These are phyloP conservation scores for Cladophialophora immunda DNA, from an alignment of 2,329 filamentous ascomycete genomes.

Conservation along the genomic window DNA sequence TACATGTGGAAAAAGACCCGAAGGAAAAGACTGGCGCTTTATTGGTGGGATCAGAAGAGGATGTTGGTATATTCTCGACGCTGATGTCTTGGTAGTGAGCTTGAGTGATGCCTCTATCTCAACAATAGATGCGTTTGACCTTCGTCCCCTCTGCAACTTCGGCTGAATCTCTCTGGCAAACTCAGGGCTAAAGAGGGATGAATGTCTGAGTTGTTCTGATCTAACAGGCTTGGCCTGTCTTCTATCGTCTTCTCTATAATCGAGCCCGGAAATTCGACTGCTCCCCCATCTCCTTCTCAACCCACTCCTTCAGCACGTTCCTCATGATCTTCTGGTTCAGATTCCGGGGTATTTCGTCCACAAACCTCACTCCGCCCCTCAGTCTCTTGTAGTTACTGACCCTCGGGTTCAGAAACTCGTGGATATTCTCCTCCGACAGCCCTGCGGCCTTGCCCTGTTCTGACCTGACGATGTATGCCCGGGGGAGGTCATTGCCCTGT, in stretches of 20 bases:
- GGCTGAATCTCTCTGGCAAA: too few relatives aligned
- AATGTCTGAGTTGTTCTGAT: too few relatives aligned
- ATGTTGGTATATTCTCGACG: too few relatives aligned
- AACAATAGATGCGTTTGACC: too few relatives aligned
- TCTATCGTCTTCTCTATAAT: slow-evolving; percentile 12
- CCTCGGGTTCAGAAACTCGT: slow-evolving; percentile 34
- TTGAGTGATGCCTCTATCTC: too few relatives aligned
- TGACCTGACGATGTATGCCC: slow-evolving; percentile 56
- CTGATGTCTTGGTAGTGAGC: too few relatives aligned
- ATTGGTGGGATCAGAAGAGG: too few relatives aligned
- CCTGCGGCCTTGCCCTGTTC: slow-evolving; percentile 9
- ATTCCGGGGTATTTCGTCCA: slow-evolving; percentile 59
- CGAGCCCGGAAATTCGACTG: slow-evolving; percentile 16
- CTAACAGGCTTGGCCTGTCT: too few relatives aligned
- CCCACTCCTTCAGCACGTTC: slow-evolving; percentile 35
- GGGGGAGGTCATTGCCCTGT: slow-evolving; percentile 47
- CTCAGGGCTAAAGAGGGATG: too few relatives aligned
- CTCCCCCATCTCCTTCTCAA: slow-evolving; percentile 15
- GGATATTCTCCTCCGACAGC: slow-evolving; percentile 52
- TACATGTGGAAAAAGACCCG: too few relatives aligned
- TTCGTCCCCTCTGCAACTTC: too few relatives aligned
- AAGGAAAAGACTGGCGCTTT: too few relatives aligned
- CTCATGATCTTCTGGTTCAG: slow-evolving; percentile 60
- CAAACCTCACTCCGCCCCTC: slow-evolving; percentile 57
- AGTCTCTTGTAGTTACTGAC: slow-evolving; percentile 60